Conservation (phyloP, 2,329 filamentous ascomycete genomes). For the Colletotrichum chlorophyti region DNA sequence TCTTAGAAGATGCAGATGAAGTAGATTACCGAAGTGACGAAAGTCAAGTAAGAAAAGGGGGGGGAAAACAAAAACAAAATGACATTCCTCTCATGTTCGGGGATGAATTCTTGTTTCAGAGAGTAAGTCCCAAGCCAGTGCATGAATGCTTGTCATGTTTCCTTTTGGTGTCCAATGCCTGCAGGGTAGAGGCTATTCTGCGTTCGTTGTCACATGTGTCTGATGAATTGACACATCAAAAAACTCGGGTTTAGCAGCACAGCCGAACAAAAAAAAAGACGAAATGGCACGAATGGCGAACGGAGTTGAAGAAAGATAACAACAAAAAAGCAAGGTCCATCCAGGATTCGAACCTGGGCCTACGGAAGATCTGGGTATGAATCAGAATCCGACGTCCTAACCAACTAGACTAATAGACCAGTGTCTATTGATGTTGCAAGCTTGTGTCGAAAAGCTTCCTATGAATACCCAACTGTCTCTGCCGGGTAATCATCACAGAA, state of each 20-base stretch:
- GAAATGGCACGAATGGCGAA: background rate
- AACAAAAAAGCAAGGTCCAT: conserved; percentile 20
- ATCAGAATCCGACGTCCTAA: conserved; percentile 30
- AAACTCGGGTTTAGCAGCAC: too few relatives aligned
- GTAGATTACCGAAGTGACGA: too few relatives aligned
- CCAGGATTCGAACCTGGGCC: conserved; percentile 30
- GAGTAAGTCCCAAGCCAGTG: conserved; percentile 7
- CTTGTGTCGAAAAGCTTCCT: too few relatives aligned
- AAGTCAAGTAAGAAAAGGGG: background rate
- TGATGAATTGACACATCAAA: too few relatives aligned
- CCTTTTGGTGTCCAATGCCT: background rate
- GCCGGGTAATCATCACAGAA: too few relatives aligned
- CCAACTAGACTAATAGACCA: conserved; percentile 30
- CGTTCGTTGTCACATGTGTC: too few relatives aligned
- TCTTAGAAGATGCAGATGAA: background rate
- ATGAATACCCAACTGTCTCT: too few relatives aligned
- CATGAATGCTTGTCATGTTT: background rate
- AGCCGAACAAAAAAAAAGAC: background rate
- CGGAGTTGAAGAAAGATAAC: background rate
- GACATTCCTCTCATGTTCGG: conserved; percentile 22
- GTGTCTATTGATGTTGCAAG: background rate
- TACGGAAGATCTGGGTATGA: conserved; percentile 17
- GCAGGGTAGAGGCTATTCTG: background rate
- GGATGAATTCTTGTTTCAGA: conserved; percentile 20
- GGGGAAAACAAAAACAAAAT: background rate